Conservation (phyloP, 306 rosid genomes). For the Spatholobus suberectus region DNA sequence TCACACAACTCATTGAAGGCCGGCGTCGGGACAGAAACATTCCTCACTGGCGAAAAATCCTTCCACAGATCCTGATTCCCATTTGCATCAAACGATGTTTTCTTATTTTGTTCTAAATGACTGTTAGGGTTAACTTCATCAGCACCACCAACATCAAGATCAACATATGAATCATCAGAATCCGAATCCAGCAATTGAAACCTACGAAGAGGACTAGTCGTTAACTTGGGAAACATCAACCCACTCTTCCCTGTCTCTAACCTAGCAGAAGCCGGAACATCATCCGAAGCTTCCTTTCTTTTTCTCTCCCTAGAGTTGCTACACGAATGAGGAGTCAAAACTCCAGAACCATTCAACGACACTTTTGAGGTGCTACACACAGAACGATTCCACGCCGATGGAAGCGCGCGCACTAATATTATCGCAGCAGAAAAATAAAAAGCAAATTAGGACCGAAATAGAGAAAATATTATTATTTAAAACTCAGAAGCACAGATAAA, state of each 20-base stretch:
- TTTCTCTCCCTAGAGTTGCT: constrained; percentile 47
- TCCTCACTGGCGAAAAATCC: no score
- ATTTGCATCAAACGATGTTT: constrained; percentile 19
- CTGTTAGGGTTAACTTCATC: constrained; percentile 26
- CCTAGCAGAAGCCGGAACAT: constrained; percentile 47
- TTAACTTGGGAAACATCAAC: constrained; percentile 60
- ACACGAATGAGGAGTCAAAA: constrained; percentile 43
- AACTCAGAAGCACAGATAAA: not conserved
- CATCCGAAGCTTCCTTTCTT: constrained; percentile 49
- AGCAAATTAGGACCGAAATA: constrained; percentile 1
- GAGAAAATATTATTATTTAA: not conserved
- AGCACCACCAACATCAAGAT: constrained; percentile 38
- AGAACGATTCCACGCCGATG: constrained; percentile 47
- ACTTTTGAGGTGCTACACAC: constrained; percentile 79
- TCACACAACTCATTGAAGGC: constrained; percentile 76
- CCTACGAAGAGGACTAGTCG: constrained; percentile 79
- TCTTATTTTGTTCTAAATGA: not conserved
- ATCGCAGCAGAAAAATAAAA: not conserved
- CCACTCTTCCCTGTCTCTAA: constrained; percentile 47
- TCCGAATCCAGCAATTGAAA: constrained; percentile 82
- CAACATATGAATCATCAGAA: constrained; percentile 59
- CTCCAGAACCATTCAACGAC: constrained; percentile 61
- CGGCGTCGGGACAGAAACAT: constrained; percentile 88
- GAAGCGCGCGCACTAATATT: constrained; percentile 36
- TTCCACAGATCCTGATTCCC: constrained; percentile 68